These are phyloP conservation scores for Tricharina praecox DNA, from an alignment of 495 filamentous ascomycete species.

Conservation along the genomic window DNA sequence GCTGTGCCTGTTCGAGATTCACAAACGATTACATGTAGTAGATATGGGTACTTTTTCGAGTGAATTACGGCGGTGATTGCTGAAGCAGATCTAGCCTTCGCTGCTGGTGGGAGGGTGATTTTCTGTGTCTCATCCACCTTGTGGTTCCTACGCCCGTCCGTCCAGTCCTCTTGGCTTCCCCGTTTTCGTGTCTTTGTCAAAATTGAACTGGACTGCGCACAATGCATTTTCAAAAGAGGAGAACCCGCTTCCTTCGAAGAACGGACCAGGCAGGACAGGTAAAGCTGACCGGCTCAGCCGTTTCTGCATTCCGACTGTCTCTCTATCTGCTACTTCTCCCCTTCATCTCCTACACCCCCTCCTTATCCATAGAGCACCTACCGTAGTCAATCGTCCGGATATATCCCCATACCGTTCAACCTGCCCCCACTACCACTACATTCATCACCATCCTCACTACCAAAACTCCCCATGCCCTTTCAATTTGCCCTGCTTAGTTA, in stretches of 20 bases:
- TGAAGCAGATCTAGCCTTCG: not conserved
- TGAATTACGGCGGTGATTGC: not conserved
- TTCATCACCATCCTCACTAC: not conserved
- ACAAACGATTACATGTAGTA: not conserved
- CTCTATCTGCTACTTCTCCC: too few relatives aligned
- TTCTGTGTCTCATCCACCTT: too few relatives aligned
- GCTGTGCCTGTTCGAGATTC: not conserved
- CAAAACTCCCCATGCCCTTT: too few relatives aligned
- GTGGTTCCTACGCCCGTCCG: too few relatives aligned
- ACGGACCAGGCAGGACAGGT: not conserved
- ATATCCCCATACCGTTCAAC: not conserved
- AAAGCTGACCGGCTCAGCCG: too few relatives aligned
- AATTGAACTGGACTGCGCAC: too few relatives aligned
- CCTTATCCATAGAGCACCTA: not conserved
- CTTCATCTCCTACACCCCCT: not conserved
- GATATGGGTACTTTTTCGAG: not conserved
- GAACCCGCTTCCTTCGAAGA: not conserved
- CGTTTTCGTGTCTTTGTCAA: too few relatives aligned
- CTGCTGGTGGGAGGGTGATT: too few relatives aligned
- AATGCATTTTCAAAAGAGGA: too few relatives aligned
- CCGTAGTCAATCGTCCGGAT: not conserved
- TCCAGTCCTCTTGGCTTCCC: too few relatives aligned
- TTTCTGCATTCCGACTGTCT: too few relatives aligned
- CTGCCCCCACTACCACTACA: not conserved
- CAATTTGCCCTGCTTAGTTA: too few relatives aligned